These are phyloP conservation scores for Albophoma yamanashiensis DNA, from an alignment of 2,329 filamentous ascomycete genomes.

Conservation along the genomic window DNA sequence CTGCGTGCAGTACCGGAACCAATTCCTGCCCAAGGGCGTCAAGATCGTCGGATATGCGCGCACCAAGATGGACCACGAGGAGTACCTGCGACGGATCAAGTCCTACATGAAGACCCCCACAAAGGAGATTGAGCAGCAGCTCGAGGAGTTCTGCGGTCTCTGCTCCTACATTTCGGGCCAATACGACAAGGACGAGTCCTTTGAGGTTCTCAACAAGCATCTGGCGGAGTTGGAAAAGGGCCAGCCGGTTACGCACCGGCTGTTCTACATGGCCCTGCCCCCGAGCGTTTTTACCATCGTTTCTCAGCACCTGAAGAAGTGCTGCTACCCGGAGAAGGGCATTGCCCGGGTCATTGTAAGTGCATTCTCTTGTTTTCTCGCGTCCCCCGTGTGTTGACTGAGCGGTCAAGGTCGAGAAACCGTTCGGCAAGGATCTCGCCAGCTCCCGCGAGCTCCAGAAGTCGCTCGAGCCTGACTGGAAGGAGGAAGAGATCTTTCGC, in stretches of 20 bases:
- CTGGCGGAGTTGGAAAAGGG: constrained; percentile 76
- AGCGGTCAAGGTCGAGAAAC: constrained; percentile 77
- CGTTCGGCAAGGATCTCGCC: constrained; percentile 91
- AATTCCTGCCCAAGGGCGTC: constrained; percentile 95
- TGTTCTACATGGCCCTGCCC: constrained; percentile 99
- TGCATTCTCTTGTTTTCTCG: background rate
- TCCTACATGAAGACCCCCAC: constrained; percentile 99
- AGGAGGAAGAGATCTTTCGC: constrained; percentile 96
- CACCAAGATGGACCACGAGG: constrained; percentile 97
- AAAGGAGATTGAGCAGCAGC: constrained; percentile 91
- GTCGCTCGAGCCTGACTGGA: constrained; percentile 95
- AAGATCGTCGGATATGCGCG: constrained; percentile 97
- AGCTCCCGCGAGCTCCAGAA: constrained; percentile 93
- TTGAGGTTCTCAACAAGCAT: constrained; percentile 75
- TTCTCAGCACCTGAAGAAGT: constrained; percentile 92
- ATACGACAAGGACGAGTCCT: constrained; percentile 95
- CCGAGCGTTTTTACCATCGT: constrained; percentile 97
- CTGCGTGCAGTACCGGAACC: constrained; percentile 74
- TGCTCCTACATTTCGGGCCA: constrained; percentile 96
- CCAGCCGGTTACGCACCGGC: constrained; percentile 72
- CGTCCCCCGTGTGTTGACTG: constrained; percentile 13
- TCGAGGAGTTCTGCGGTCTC: constrained; percentile 76
- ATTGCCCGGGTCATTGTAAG: constrained; percentile 89
- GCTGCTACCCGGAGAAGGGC: constrained; percentile 87
- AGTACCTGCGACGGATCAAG: constrained; percentile 88